Conservation (phyloP, 108 stramenopile species). For the Fistulifera solaris region DNA sequence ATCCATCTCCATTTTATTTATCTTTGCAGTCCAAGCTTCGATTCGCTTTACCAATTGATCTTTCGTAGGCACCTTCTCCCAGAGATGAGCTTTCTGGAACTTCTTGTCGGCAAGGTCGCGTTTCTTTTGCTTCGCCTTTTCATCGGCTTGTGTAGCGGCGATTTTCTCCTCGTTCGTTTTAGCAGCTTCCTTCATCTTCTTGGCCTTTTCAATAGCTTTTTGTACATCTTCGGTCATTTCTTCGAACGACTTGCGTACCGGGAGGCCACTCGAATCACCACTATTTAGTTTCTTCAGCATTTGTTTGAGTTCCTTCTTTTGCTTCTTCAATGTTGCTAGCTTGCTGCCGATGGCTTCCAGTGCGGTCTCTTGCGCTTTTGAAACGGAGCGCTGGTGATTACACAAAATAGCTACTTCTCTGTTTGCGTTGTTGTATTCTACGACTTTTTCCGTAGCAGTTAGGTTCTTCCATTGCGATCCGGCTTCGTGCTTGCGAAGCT, state of each 20-base stretch:
- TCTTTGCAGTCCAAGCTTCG: conserved; percentile 79
- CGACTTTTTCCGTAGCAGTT: conserved; percentile 87
- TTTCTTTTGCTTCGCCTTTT: conserved; percentile 61
- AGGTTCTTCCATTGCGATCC: conserved; percentile 51
- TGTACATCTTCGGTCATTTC: conserved; percentile 55
- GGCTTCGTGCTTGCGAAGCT: conserved; percentile 79
- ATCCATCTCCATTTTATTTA: conserved; percentile 85
- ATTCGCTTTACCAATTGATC: conserved; percentile 82
- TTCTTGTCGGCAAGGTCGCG: conserved; percentile 58
- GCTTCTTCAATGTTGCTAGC: conserved; percentile 77
- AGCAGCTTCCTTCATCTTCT: conserved; percentile 88
- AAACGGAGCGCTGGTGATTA: conserved; percentile 98
- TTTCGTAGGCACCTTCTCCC: conserved; percentile 73
- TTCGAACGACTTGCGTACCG: conserved; percentile 53
- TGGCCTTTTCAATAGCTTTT: conserved; percentile 70
- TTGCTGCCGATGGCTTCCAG: conserved; percentile 68
- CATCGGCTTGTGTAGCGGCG: conserved; percentile 81
- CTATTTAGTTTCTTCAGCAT: conserved; percentile 53
- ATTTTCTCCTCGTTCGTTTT: conserved; percentile 92
- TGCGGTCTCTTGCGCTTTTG: conserved; percentile 87
- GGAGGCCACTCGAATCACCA: conserved; percentile 60
- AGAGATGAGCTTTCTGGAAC: conserved; percentile 83
- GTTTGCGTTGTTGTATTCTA: conserved; percentile 98
- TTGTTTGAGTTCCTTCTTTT: conserved; percentile 77
- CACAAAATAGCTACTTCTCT: conserved; percentile 98